Evolutionary conservation across 352 stramenopile genomes (phyloP).

Genomic region (Phytophthora foliorum): DNA sequence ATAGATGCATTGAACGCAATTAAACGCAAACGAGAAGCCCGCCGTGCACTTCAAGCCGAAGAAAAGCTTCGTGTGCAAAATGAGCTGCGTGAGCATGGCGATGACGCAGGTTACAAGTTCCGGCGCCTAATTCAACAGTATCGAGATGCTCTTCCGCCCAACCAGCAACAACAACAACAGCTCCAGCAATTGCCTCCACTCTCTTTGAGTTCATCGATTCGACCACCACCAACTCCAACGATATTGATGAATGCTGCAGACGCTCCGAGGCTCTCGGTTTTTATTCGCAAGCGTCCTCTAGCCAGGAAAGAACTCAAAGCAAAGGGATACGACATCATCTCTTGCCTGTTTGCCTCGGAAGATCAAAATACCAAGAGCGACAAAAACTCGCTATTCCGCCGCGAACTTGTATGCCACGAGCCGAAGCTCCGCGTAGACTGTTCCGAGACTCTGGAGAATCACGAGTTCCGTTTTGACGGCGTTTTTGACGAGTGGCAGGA

Average conservation of each 20-base stretch:
- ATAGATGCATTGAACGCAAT: constrained; percentile 72
- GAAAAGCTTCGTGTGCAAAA: constrained; percentile 77
- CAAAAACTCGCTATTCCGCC: constrained; percentile 24
- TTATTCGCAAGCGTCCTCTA: constrained; percentile 76
- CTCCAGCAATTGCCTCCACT: constrained; percentile 33
- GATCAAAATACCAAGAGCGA: constrained; percentile 6
- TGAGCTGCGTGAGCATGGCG: constrained; percentile 72
- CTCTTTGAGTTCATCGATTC: constrained; percentile 26
- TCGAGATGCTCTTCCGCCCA: constrained; percentile 48
- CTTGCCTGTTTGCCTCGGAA: constrained; percentile 46
- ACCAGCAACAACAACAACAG: constrained; percentile 35
- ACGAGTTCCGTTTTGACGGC: constrained; percentile 78
- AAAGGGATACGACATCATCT: constrained; percentile 77
- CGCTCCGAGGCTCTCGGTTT: constrained; percentile 60
- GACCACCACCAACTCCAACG: constrained; percentile 28
- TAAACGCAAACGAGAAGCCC: constrained; percentile 73
- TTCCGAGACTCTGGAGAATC: constrained; percentile 74
- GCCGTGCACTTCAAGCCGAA: constrained; percentile 59
- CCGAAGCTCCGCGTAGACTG: constrained; percentile 80
- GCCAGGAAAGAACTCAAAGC: constrained; percentile 73
- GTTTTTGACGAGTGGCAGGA: constrained; percentile 93
- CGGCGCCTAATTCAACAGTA: constrained; percentile 70
- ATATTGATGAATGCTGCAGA: constrained; percentile 13
- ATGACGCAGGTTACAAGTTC: constrained; percentile 84
- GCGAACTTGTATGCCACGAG: constrained; percentile 76